Percentiles rank a stretch among this genome's conserved stretches.
phyloP scores from a whole-genome alignment of 164 flowering plant species.

The Piper betle region DNA sequence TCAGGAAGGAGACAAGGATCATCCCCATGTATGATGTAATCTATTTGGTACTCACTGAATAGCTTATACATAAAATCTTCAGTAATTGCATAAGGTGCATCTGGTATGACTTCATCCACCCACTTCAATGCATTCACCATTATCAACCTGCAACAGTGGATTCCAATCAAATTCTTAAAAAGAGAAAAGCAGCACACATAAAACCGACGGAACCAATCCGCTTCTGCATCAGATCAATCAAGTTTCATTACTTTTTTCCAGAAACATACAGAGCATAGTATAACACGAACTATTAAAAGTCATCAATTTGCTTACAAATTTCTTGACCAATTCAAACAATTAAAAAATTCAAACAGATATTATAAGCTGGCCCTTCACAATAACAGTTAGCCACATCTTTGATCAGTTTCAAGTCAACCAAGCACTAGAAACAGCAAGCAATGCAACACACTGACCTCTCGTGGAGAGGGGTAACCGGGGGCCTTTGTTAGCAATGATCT shows the following conservation, averaged over 20 bases:
- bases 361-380: neutral
- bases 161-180: neutral
- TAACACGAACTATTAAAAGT: no score
- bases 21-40: slow-evolving; percentile 96
- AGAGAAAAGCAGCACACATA: neutral
- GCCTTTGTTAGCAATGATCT: slow-evolving; percentile 84
- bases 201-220: neutral
- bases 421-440: neutral
- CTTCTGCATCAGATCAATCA: no score
- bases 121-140: slow-evolving; percentile 93
- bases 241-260: no score
- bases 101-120: slow-evolving; percentile 96
- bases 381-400: neutral
- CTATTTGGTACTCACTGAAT: slow-evolving; percentile 73
- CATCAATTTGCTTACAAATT: neutral
- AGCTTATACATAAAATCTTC: slow-evolving; percentile 85
- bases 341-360: neutral
- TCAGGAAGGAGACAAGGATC: slow-evolving; percentile 98
- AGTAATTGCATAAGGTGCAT: slow-evolving; percentile 95
- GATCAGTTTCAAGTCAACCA: neutral
- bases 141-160: slow-evolving; percentile 43
- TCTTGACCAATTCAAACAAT: neutral
- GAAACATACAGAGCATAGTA: no score
- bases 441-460: slow-evolving; percentile 36
- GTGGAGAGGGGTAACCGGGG: slow-evolving; percentile 92